Evolutionary conservation across 1,284 basidiomycete species (phyloP).

Genomic region (Moniliophthora roreri): DNA sequence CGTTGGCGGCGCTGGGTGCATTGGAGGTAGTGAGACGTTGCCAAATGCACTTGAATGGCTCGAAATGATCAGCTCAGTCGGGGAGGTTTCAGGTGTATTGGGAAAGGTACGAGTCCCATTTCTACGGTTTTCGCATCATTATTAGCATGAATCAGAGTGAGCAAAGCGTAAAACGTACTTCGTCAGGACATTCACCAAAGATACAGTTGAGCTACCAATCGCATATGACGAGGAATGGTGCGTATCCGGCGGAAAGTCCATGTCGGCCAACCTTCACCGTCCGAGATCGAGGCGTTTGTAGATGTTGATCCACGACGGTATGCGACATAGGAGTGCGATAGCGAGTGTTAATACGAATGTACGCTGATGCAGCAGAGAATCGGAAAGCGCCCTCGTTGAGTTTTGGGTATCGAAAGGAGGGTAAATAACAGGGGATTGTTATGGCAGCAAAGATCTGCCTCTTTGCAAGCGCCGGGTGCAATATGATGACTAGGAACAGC

Average conservation of each 20-base stretch:
- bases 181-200: conserved; percentile 67
- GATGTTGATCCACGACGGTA: conserved; percentile 54
- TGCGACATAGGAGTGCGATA: conserved; percentile 53
- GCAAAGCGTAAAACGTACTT: conserved; percentile 39
- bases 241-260: conserved; percentile 56
- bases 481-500: conserved; percentile 51
- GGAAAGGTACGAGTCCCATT: conserved; percentile 69
- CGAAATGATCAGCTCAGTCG: conserved; percentile 45
- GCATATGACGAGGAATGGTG: conserved; percentile 42
- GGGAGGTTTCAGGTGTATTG: conserved; percentile 54
- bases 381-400: conserved; percentile 51
- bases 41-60: conserved; percentile 53
- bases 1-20: conserved; percentile 4
- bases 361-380: conserved; percentile 49
- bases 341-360: conserved; percentile 55
- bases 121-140: conserved; percentile 33
- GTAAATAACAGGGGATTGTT: conserved; percentile 37
- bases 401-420: conserved; percentile 42
- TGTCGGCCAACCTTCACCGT: conserved; percentile 55
- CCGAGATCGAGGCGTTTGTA: conserved; percentile 55
- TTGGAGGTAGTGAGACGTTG: too few species aligned
- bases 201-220: conserved; percentile 57
- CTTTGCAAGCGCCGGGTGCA: conserved; percentile 58
- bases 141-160: too few species aligned
- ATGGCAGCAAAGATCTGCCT: conserved; percentile 53